phyloP scores from a whole-genome alignment of 164 flowering plant species.

The Magnolia changhungtana region DNA sequence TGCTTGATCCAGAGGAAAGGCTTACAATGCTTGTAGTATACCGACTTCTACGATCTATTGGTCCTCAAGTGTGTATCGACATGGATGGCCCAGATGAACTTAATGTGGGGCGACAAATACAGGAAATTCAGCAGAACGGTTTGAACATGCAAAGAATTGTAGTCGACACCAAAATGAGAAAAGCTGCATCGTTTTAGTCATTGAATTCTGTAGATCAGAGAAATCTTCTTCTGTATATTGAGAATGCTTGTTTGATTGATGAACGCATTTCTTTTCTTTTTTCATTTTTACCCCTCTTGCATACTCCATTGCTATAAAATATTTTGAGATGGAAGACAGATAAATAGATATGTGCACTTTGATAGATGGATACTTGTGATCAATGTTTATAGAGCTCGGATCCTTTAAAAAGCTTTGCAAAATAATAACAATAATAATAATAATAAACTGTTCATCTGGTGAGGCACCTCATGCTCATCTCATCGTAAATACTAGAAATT shows the following conservation, averaged over 20 bases:
- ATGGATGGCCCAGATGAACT: conserved; percentile 7
- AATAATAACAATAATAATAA: too few relatives aligned
- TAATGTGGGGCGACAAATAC: conserved; percentile 18
- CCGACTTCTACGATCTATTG: conserved; percentile 23
- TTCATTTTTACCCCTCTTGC: conserved; percentile 29
- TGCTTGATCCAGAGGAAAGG: conserved; percentile 20
- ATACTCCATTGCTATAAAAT: conserved; percentile 34
- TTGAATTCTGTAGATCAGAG: background rate
- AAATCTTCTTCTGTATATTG: background rate
- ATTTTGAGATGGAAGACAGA: conserved; percentile 56
- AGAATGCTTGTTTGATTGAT: too few relatives aligned
- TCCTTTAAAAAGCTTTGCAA: too few relatives aligned
- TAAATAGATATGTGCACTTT: conserved; percentile 69
- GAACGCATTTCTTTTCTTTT: too few relatives aligned
- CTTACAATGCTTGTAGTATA: conserved; percentile 28
- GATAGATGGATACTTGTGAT: conserved; percentile 26
- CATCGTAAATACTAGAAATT: too few relatives aligned
- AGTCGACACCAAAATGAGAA: background rate
- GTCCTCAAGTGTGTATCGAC: conserved; percentile 8
- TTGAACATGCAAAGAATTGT: background rate
- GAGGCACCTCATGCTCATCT: too few relatives aligned
- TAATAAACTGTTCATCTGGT: too few relatives aligned
- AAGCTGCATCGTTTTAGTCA: background rate
- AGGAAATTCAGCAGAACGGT: conserved; percentile 29
- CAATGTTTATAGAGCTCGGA: too few relatives aligned